These are phyloP conservation scores for Schwanniomyces yamadae DNA, from an alignment of 805 yeast species.

Conservation along the genomic window DNA sequence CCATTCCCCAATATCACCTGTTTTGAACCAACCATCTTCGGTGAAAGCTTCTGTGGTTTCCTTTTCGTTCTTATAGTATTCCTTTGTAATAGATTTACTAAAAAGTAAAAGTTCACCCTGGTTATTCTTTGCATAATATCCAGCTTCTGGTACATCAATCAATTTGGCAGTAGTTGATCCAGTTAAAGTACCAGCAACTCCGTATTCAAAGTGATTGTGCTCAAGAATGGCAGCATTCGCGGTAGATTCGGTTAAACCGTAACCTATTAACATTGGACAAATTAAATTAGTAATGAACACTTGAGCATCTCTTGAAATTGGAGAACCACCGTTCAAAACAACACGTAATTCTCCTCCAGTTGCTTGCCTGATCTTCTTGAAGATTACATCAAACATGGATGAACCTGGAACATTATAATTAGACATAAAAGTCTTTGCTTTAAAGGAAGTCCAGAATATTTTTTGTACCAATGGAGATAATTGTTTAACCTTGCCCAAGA, in stretches of 20 bases:
- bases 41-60: constrained; percentile 76
- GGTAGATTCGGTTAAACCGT: constrained; percentile 94
- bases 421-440: constrained; percentile 64
- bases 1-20: constrained; percentile 98
- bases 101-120: constrained; percentile 89
- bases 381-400: constrained; percentile 68
- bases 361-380: constrained; percentile 86
- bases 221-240: constrained; percentile 79
- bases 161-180: constrained; percentile 85
- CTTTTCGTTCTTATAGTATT: constrained; percentile 78
- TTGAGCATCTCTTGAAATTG: constrained; percentile 80
- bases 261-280: constrained; percentile 88
- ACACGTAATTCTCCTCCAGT: constrained; percentile 86
- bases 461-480: constrained; percentile 67
- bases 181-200: constrained; percentile 77
- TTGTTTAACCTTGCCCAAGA: constrained; percentile 68
- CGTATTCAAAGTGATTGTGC: constrained; percentile 64
- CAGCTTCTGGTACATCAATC: constrained; percentile 87
- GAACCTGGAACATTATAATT: constrained; percentile 75
- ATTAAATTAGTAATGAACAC: constrained; percentile 70
- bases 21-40: constrained; percentile 90
- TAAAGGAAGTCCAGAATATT: constrained; percentile 85
- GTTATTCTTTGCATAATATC: constrained; percentile 82
- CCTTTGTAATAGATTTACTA: constrained; percentile 71
- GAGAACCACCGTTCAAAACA: constrained; percentile 90